Evolutionary conservation across 1,284 basidiomycete species (phyloP), one percentile per base, ranked within the genome.

Genomic region (Ganoderma lucidum): DNA sequence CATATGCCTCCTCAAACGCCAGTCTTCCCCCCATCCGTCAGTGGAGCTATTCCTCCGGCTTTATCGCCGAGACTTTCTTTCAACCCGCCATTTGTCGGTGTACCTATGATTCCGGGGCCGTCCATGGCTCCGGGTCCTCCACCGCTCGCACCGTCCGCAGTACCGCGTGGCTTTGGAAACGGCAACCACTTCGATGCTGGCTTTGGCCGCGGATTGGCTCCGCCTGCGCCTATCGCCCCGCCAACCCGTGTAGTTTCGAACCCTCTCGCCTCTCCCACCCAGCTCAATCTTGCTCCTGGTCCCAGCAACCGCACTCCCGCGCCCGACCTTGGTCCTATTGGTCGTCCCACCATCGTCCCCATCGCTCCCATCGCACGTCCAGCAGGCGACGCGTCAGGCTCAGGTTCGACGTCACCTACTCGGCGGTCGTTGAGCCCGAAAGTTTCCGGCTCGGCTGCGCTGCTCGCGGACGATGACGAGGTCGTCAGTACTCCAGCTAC

Each of bases 381-480:
- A 14, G 83, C 86, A 37, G 79, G 73, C 62, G 80, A 78, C 37
- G 80, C 83, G 12, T 83, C 84, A 2, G 86, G 86, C 23, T 90
- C 90, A 6, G 87, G 88, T 1, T 89, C 89, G 17, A 87, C 87
- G 6, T 92, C 89, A 0, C 90, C 90, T 4, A 83, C 82, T 42
- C 85, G 87, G 48, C 85, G 91, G 10, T 90, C 91, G 35, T 90
- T 91, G 5, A 92, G 90, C 75, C 91, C 92, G 3, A 93, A 93
- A 76, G 81, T 89, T n/a, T 81, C 92, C 10, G 92, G 93, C 17
- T 93, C 91, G n/a, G 90, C 89, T 10, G 92, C 93, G 17, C 84
- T 94, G 51, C 87, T 88, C 3, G 87, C 91, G 8, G 92, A 93
- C 67, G 92, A 93, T 71, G 93, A 94, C 76, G 93, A 93, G 75